Evolutionary conservation across 1,284 basidiomycete genomes (phyloP), one percentile per base, ranked within the genome.

Genomic region (Malassezia obtusa): DNA sequence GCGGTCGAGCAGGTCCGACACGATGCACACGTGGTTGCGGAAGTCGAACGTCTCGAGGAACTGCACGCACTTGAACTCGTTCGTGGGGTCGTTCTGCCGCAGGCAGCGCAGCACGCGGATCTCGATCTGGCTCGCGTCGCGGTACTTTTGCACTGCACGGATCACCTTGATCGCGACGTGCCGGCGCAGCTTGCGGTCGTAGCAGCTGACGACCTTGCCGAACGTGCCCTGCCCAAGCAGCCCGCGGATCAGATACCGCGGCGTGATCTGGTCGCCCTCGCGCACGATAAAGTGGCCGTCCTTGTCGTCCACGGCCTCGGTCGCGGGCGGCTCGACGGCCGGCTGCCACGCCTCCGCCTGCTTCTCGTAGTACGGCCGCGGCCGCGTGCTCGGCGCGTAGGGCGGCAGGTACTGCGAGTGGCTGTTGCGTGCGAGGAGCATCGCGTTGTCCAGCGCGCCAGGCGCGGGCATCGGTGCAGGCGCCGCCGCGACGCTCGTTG

Each of bases 141-240:
- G 86, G 73, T 96, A 75, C 63, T 75, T 75, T 57, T 75, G 74
- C 15, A 75, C 63, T 10, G 74, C 72, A 1, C 74, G 64, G 49
- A 99, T 99, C 62, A 99, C 91, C 81, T 99, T 99, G 79, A 99
- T 90, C 37, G 94, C 94, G 22, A 98, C 92, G 69, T 83, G 81
- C 64, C 79, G 80, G 26, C 75, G 63, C 39, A 61, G 39, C 41
- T 84, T 80, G 32, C 82, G 82, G 77, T 95, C 89, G 67, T 86
- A 76, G 32, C 90, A 90, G 74, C 96, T 89, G 50, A 98, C 91
- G 25, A 99, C 94, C 76, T 98, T 99, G 63, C 94, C 94, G 71
- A 98, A 99, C 7, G 94, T 99, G 6, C 94, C 94, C 77, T 98
- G 94, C 15, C 94, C 94, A 3, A 99, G 79, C 35, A 92, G 79